phyloP scores from a whole-genome alignment of 495 filamentous ascomycete genomes.

The Tuber calosporum region DNA sequence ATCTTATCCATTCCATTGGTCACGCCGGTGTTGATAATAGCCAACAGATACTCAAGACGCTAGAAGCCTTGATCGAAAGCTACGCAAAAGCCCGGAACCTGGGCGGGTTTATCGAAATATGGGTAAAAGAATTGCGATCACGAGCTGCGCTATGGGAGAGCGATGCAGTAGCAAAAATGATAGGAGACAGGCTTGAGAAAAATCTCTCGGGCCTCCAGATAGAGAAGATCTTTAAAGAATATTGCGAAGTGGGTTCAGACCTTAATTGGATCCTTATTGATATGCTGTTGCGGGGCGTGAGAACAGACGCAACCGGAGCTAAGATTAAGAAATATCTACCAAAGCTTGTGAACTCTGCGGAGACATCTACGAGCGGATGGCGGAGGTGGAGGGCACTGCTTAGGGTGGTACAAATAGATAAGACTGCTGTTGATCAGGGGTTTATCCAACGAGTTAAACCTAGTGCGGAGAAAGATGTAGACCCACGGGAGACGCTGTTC shows the following conservation, averaged over 20 bases:
- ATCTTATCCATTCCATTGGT: conserved; percentile 22
- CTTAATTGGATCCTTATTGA: conserved; percentile 36
- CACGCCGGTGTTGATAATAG: background rate
- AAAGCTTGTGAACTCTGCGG: conserved; percentile 7
- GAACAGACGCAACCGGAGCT: conserved; percentile 32
- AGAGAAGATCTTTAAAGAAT: conserved; percentile 22
- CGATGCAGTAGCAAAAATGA: conserved; percentile 23
- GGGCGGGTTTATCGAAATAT: conserved; percentile 26
- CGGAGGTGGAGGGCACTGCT: conserved; percentile 28
- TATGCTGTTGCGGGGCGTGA: conserved; percentile 31
- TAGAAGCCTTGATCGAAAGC: conserved; percentile 31
- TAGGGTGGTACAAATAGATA: conserved; percentile 20
- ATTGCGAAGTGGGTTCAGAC: conserved; percentile 6
- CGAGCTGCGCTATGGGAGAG: conserved; percentile 29
- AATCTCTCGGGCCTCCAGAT: conserved; percentile 26
- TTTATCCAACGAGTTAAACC: background rate
- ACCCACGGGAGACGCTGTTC: background rate
- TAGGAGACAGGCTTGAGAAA: conserved; percentile 28
- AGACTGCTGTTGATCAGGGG: background rate
- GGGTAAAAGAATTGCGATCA: conserved; percentile 22
- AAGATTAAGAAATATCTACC: conserved; percentile 15
- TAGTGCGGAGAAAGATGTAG: background rate
- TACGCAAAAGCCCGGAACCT: conserved; percentile 37
- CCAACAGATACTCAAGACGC: conserved; percentile 13
- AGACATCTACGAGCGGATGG: conserved; percentile 11